These are phyloP conservation scores for Nitzschia sp. DNA, from an alignment of 108 stramenopile species.

Conservation along the genomic window DNA sequence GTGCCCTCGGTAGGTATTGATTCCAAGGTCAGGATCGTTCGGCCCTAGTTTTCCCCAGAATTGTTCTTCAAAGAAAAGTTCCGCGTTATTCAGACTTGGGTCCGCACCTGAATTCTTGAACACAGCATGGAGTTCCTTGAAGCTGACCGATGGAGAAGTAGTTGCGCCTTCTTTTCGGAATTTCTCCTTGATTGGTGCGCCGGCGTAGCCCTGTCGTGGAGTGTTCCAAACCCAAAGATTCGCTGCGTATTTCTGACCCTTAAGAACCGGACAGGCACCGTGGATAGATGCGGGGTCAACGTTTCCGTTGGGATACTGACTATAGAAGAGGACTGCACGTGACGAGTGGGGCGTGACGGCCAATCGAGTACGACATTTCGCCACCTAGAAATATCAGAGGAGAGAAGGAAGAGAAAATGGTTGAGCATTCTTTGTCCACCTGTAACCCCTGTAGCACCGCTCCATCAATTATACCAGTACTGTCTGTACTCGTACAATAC, in stretches of 20 bases:
- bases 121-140: conserved; percentile 40
- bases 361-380: conserved; percentile 64
- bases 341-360: conserved; percentile 70
- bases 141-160: background rate
- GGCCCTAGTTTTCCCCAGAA: conserved; percentile 76
- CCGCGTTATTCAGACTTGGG: conserved; percentile 46
- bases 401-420: background rate
- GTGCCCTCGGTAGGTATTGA: conserved; percentile 82
- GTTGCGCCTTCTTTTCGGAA: conserved; percentile 17
- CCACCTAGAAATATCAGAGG: conserved; percentile 40
- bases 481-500: no score
- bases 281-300: conserved; percentile 68
- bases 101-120: conserved; percentile 69
- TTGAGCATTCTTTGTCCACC: background rate
- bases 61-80: conserved; percentile 58
- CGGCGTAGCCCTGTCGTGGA: conserved; percentile 48
- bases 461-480: no score
- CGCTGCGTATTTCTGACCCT: conserved; percentile 71
- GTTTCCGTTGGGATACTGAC: conserved; percentile 78
- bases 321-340: conserved; percentile 87
- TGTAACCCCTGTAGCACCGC: background rate
- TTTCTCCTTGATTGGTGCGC: conserved; percentile 56
- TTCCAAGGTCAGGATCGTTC: conserved; percentile 50
- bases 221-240: conserved; percentile 83
- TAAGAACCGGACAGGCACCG: conserved; percentile 86